Evolutionary conservation across 2,329 filamentous ascomycete genomes (phyloP).

Genomic region (Aureobasidium sp.): DNA sequence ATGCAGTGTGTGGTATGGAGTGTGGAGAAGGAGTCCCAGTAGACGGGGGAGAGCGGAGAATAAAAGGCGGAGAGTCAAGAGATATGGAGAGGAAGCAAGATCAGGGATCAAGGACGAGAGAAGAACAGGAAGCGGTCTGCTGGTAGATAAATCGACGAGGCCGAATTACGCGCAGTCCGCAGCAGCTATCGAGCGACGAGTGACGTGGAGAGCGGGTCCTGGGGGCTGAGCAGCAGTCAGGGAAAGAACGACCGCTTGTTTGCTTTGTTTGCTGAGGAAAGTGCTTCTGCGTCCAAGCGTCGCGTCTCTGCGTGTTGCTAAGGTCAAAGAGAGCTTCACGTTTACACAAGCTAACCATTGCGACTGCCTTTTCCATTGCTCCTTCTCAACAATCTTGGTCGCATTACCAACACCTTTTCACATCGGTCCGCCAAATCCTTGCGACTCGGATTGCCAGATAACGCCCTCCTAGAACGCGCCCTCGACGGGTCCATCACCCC

Average conservation of each 20-base stretch:
- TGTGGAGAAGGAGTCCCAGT: not conserved
- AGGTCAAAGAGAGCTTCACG: slow-evolving; percentile 12
- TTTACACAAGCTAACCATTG: not conserved
- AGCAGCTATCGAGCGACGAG: not conserved
- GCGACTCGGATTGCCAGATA: not conserved
- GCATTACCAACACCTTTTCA: not conserved
- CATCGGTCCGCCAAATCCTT: not conserved
- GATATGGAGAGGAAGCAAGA: not conserved
- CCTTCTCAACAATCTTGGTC: not conserved
- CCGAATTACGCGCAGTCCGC: not conserved
- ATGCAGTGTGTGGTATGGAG: not conserved
- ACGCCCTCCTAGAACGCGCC: not conserved
- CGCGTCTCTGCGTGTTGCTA: slow-evolving; percentile 8
- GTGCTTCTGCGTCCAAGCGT: not conserved
- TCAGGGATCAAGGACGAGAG: not conserved
- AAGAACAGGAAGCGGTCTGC: not conserved
- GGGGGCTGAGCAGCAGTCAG: not conserved
- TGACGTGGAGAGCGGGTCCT: slow-evolving; percentile 9
- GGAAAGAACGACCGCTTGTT: not conserved
- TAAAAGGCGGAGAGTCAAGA: not conserved
- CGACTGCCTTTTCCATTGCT: not conserved
- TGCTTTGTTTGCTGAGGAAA: not conserved
- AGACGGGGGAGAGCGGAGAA: not conserved
- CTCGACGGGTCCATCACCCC: not conserved
- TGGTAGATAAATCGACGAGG: not conserved